phyloP scores from a whole-genome alignment of 352 stramenopile genomes.

The Pythium phragmiticola region DNA sequence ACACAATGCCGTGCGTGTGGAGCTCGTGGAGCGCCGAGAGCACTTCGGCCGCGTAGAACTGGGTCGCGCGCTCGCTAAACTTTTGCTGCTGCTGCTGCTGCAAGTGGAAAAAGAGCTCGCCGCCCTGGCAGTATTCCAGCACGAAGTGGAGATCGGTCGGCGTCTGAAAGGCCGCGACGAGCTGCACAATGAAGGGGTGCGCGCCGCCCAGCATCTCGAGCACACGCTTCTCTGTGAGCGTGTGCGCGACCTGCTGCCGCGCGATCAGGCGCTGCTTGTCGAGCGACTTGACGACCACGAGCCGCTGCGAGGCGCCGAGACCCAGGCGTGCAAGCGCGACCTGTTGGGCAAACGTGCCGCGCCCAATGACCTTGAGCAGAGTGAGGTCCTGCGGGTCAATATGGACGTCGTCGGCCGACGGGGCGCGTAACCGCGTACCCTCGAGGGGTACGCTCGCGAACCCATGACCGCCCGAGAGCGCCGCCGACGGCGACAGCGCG shows the following conservation, averaged over 20 bases:
- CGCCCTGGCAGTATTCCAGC: constrained; percentile 82
- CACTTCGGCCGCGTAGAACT: constrained; percentile 82
- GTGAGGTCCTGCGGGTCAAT: constrained; percentile 71
- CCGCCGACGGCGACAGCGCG: constrained; percentile 24
- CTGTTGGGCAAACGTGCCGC: constrained; percentile 80
- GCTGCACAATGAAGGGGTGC: constrained; percentile 79
- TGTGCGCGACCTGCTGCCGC: constrained; percentile 80
- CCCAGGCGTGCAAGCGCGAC: constrained; percentile 65
- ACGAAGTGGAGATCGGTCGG: constrained; percentile 79
- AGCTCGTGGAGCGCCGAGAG: constrained; percentile 52
- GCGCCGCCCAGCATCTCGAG: constrained; percentile 49
- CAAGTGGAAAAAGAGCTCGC: constrained; percentile 85
- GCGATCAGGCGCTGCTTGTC: constrained; percentile 74
- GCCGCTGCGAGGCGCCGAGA: constrained; percentile 37
- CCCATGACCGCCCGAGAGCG: neutral
- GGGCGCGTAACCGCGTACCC: constrained; percentile 1
- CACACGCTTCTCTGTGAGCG: constrained; percentile 77
- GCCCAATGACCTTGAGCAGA: constrained; percentile 84
- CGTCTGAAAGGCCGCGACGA: constrained; percentile 75
- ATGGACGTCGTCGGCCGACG: neutral
- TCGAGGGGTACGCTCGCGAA: constrained; percentile 6
- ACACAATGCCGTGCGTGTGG: constrained; percentile 44
- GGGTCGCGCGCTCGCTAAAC: constrained; percentile 57
- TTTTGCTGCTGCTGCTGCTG: constrained; percentile 73
- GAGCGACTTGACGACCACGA: constrained; percentile 83